Conservation (phyloP, 1,284 basidiomycete species). For the Malassezia restricta region DNA sequence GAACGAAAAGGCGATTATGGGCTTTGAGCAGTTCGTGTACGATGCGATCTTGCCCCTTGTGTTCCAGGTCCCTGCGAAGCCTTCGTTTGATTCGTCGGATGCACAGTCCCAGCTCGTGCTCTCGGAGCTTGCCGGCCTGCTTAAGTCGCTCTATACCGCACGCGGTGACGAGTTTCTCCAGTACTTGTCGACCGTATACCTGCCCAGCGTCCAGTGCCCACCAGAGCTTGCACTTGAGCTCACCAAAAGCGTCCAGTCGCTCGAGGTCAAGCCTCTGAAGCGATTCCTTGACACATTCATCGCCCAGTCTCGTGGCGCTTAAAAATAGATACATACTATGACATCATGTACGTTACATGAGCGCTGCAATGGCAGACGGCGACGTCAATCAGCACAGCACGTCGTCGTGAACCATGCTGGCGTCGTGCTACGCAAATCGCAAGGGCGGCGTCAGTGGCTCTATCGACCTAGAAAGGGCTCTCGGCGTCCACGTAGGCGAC, state of each 20-base stretch:
- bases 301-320: constrained; percentile 21
- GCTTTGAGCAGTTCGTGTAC: constrained; percentile 87
- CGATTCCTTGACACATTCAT: constrained; percentile 32
- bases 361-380: not conserved
- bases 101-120: constrained; percentile 53
- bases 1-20: constrained; percentile 53
- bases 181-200: constrained; percentile 66
- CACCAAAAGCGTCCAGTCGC: constrained; percentile 22
- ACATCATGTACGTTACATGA: not conserved
- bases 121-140: constrained; percentile 48
- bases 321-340: not conserved
- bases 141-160: constrained; percentile 65
- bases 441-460: not conserved
- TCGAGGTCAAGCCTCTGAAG: constrained; percentile 64
- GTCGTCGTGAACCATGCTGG: not conserved
- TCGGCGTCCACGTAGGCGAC: not conserved
- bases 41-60: constrained; percentile 69
- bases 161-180: constrained; percentile 73
- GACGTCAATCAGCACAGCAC: not conserved
- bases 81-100: constrained; percentile 75
- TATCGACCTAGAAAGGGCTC: not conserved
- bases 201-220: constrained; percentile 81
- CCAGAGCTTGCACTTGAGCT: constrained; percentile 66
- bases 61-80: constrained; percentile 67
- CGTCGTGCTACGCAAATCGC: not conserved